A percentile compares a stretch with the other conserved stretches of the same genome.
These are phyloP conservation scores for Nyssa sinensis DNA, from an alignment of 148 eudicot species.

Conservation along the genomic window DNA sequence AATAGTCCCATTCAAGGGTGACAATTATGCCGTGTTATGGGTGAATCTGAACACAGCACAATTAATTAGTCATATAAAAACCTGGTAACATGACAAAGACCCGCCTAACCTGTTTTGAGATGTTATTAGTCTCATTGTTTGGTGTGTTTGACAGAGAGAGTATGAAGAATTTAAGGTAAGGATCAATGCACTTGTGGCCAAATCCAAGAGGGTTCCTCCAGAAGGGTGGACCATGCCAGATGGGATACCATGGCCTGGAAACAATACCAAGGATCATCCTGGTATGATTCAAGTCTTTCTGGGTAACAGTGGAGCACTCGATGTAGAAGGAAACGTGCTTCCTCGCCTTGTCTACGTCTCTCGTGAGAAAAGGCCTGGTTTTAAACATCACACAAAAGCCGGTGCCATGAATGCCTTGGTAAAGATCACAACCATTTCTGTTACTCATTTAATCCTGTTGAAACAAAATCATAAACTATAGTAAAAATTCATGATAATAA, in stretches of 20 bases:
- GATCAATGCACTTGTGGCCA: constrained; percentile 86
- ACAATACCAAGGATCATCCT: constrained; percentile 95
- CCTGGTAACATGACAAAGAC: too few species aligned
- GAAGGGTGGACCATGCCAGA: constrained; percentile 99
- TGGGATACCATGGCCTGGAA: constrained; percentile 99
- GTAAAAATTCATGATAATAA: background rate
- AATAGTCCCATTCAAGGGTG: too few species aligned
- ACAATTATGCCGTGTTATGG: too few species aligned
- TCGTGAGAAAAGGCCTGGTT: constrained; percentile 99
- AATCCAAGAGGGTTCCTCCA: constrained; percentile 77
- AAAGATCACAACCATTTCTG: constrained; percentile 25
- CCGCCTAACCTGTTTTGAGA: too few species aligned
- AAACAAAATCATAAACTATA: background rate
- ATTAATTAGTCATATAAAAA: too few species aligned
- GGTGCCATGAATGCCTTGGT: constrained; percentile 99
- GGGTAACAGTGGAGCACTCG: constrained; percentile 93
- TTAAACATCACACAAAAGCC: constrained; percentile 98
- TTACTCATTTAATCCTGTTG: background rate
- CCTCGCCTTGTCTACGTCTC: constrained; percentile 97
- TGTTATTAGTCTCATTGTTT: too few species aligned
- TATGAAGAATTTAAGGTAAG: constrained; percentile 97
- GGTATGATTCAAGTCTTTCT: constrained; percentile 99
- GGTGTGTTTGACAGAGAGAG: constrained; percentile 64
- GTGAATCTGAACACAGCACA: too few species aligned
- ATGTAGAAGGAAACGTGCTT: constrained; percentile 92